Evolutionary conservation across 768 basidiomycete species (phyloP).

Genomic region (Podaxis mareebaensis): DNA sequence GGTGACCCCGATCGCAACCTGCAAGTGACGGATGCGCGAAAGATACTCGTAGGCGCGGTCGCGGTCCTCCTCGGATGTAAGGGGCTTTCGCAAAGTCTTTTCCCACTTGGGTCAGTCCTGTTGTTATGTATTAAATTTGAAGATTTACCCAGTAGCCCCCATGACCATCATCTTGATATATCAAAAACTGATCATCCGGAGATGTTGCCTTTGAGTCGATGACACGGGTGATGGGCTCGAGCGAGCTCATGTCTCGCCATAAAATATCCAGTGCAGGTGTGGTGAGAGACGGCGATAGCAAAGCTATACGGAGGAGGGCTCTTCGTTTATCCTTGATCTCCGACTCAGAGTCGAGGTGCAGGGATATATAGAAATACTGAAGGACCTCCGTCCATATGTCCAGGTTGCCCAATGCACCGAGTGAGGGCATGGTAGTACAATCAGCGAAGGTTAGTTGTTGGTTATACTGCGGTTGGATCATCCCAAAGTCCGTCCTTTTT

Average conservation of each 20-base stretch:
- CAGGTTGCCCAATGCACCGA: neutral
- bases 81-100: neutral
- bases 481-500: too few relatives aligned
- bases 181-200: neutral
- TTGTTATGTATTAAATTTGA: neutral
- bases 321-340: slow-evolving; percentile 6
- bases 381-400: slow-evolving; percentile 9
- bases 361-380: slow-evolving; percentile 4
- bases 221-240: neutral
- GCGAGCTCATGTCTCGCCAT: slow-evolving; percentile 3
- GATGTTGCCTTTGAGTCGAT: neutral
- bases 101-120: neutral
- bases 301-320: slow-evolving; percentile 3
- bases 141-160: slow-evolving; percentile 1
- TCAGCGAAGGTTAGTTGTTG: neutral
- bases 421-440: slow-evolving; percentile 11
- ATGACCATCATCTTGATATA: neutral
- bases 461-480: neutral
- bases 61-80: neutral
- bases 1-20: neutral
- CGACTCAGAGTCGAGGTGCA: neutral
- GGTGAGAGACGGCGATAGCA: slow-evolving; percentile 10
- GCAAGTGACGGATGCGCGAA: slow-evolving; percentile 1
- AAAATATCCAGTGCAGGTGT: neutral
- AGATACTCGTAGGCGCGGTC: neutral